Evolutionary conservation across 169 alveolate species (phyloP), one percentile per base, ranked within the genome.

Genomic region (Plasmodium vivax): DNA sequence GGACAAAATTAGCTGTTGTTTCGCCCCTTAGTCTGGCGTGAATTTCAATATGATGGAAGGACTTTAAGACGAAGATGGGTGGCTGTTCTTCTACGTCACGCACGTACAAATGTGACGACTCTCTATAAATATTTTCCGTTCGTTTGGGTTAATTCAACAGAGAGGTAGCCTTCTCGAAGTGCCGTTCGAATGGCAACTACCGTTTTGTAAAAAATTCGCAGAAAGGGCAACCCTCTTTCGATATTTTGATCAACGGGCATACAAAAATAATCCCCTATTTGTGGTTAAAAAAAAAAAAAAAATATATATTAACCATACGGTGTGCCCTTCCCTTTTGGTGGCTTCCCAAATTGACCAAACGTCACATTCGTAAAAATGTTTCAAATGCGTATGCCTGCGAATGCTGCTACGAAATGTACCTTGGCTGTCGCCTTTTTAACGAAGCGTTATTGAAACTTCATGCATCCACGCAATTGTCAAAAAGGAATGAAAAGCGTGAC

Each of bases 401-500:
- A 58, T 58, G 12, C 32, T 14, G 8, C 32, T 58, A 7, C 12
- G 5, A 58, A 16, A 58, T 16, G 0, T 58, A 58, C 74, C 36
- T 58, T n/a, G 74, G 4, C 32, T 58, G 32, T n/a, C 12, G n/a
- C 32, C 32, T 58, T 58, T 58, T 58, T 16, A 19, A 58, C 9
- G 34, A 7, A 23, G 74, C 74, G 32, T 58, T 58, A 23, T 19
- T 58, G 34, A 58, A 58, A 58, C 74, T 58, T 58, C 34, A 58
- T 10, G 23, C 74, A 58, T 58, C 32, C 74, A 58, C 74, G 10
- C 1, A 45, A 45, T 45, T 45, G 16, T 9, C 74, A 58, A 58
- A 23, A 58, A 58, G 74, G 74, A 19, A 82, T 23, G 36, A n/a
- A 30, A 58, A 84, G 68, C n/a, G 73, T 84, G 27, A 84, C 34